Evolutionary conservation across 805 yeast genomes (phyloP).

Genomic region (Komagataella kurtzmanii): DNA sequence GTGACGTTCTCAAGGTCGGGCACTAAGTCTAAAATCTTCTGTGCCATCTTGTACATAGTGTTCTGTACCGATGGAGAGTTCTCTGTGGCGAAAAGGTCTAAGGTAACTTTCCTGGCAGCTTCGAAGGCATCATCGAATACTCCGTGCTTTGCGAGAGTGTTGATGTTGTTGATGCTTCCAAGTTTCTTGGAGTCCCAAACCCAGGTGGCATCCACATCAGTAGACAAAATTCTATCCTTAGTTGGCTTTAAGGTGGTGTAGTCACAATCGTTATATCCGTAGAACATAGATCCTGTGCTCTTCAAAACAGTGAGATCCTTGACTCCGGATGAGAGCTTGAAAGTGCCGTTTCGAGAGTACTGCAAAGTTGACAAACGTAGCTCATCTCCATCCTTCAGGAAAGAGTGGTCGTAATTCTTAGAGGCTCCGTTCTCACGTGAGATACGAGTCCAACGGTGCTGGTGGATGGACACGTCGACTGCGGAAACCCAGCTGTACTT

Average conservation of each 20-base stretch:
- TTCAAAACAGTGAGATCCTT: conserved; percentile 76
- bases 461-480: conserved; percentile 51
- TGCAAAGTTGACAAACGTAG: conserved; percentile 46
- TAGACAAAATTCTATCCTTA: conserved; percentile 73
- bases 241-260: conserved; percentile 82
- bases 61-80: conserved; percentile 94
- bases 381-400: conserved; percentile 76
- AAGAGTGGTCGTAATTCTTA: conserved; percentile 69
- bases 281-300: conserved; percentile 87
- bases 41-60: conserved; percentile 88
- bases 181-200: conserved; percentile 39
- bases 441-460: conserved; percentile 66
- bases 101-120: conserved; percentile 54
- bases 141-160: conserved; percentile 40
- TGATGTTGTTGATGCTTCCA: conserved; percentile 34
- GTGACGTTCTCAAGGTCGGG: conserved; percentile 49
- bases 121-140: conserved; percentile 52
- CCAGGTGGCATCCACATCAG: conserved; percentile 73
- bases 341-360: conserved; percentile 39
- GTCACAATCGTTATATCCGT: conserved; percentile 77
- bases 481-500: conserved; percentile 73
- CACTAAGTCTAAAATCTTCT: conserved; percentile 48
- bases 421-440: conserved; percentile 48
- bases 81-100: conserved; percentile 71
- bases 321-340: conserved; percentile 50